phyloP scores from a whole-genome alignment of 2,329 filamentous ascomycete genomes.

The Cylindrodendrum hubeiense region DNA sequence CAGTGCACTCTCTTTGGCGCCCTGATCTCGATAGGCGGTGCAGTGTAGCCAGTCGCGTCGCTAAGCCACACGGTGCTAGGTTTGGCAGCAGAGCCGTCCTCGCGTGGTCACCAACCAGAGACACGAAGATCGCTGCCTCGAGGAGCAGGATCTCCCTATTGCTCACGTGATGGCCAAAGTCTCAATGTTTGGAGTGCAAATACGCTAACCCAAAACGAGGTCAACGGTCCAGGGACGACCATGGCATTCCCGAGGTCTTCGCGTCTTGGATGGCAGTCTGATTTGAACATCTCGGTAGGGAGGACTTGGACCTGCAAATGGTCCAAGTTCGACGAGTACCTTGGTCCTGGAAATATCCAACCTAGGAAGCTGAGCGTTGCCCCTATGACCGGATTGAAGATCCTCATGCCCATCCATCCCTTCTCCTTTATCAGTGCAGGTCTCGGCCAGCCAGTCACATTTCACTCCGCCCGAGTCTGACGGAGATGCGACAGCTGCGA shows the following conservation, averaged over 20 bases:
- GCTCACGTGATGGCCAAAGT: conserved; percentile 18
- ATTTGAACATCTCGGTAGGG: conserved; percentile 40
- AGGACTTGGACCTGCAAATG: conserved; percentile 32
- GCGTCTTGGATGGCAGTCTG: not conserved
- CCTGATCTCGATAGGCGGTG: conserved; percentile 1
- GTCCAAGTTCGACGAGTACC: conserved; percentile 15
- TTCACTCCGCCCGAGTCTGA: conserved; percentile 4
- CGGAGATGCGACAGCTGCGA: conserved; percentile 15
- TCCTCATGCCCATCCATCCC: not conserved
- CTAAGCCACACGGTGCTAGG: not conserved
- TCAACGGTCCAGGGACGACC: conserved; percentile 15
- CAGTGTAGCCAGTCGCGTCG: not conserved
- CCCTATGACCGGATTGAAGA: not conserved
- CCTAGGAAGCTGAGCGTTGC: not conserved
- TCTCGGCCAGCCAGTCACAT: not conserved
- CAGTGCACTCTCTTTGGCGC: not conserved
- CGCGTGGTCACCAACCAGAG: not conserved
- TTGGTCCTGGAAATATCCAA: conserved; percentile 24
- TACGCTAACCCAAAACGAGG: conserved; percentile 18
- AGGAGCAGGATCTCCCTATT: not conserved
- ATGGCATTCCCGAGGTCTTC: conserved; percentile 43
- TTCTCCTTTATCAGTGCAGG: not conserved
- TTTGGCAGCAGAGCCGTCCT: not conserved
- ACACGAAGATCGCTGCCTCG: not conserved
- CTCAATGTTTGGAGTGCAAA: not conserved